These are phyloP conservation scores for Scheffersomyces insectosa DNA, from an alignment of 1,139 yeast species.

Conservation along the genomic window DNA sequence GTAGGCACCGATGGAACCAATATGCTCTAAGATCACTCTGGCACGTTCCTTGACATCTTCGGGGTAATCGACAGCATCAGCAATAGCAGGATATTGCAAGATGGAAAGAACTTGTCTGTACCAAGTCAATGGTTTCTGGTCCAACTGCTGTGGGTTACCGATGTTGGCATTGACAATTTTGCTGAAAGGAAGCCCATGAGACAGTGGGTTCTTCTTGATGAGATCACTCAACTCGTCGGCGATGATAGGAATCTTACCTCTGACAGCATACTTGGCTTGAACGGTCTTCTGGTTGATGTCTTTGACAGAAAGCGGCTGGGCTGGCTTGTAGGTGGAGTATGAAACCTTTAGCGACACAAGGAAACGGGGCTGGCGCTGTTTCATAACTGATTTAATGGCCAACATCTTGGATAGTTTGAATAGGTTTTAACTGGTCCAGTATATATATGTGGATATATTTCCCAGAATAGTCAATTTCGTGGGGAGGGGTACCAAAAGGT, in stretches of 20 bases:
- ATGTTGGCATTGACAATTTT: slow-evolving; percentile 86
- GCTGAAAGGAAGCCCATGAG: slow-evolving; percentile 71
- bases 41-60: slow-evolving; percentile 78
- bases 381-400: neutral
- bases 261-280: slow-evolving; percentile 90
- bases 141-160: slow-evolving; percentile 96
- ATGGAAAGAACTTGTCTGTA: slow-evolving; percentile 87
- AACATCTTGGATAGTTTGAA: neutral
- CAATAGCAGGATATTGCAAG: slow-evolving; percentile 77
- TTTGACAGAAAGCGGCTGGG: slow-evolving; percentile 21
- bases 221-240: slow-evolving; percentile 76
- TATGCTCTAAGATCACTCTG: slow-evolving; percentile 50
- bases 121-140: slow-evolving; percentile 92
- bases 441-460: too few relatives aligned
- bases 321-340: slow-evolving; percentile 10
- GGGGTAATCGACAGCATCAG: slow-evolving; percentile 52
- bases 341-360: neutral
- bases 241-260: slow-evolving; percentile 89
- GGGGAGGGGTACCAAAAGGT: too few relatives aligned
- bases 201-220: slow-evolving; percentile 50
- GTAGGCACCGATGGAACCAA: slow-evolving; percentile 92
- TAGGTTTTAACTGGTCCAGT: too few relatives aligned
- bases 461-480: too few relatives aligned
- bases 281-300: slow-evolving; percentile 76
- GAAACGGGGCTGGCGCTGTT: slow-evolving; percentile 1